phyloP scores from a whole-genome alignment of 176 grass and related monocot species.

The Triticum timopheevii region DNA sequence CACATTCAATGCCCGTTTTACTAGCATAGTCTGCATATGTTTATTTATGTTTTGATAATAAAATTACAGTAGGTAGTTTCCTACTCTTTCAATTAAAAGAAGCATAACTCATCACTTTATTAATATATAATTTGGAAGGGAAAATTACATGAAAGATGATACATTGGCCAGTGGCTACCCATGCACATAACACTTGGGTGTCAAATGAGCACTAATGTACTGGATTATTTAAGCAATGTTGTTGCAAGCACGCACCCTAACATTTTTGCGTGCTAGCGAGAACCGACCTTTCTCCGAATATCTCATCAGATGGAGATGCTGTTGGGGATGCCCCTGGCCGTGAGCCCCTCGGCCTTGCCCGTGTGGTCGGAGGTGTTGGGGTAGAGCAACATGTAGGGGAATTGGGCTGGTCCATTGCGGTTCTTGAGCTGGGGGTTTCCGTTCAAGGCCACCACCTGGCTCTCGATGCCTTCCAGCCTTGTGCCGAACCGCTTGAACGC shows the following conservation, averaged over 20 bases:
- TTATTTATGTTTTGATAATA: too few relatives aligned
- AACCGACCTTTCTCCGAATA: not conserved
- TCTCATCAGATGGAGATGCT: slow-evolving; percentile 46
- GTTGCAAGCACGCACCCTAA: not conserved
- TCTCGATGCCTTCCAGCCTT: slow-evolving; percentile 24
- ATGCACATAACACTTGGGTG: not conserved
- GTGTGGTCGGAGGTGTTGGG: slow-evolving; percentile 45
- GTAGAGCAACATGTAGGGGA: slow-evolving; percentile 46
- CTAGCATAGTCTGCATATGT: too few relatives aligned
- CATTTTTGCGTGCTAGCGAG: too few relatives aligned
- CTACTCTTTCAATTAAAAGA: too few relatives aligned
- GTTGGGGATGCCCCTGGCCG: slow-evolving; percentile 45
- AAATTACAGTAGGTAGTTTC: too few relatives aligned
- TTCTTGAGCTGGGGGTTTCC: slow-evolving; percentile 26
- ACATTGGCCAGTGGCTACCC: not conserved
- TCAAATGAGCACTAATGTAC: not conserved
- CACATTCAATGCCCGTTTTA: too few relatives aligned
- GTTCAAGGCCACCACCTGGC: slow-evolving; percentile 26
- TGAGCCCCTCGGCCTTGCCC: slow-evolving; percentile 19
- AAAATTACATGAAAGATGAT: not conserved
- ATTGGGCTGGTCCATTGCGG: slow-evolving; percentile 26
- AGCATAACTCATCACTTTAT: not conserved
- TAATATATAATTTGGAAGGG: not conserved
- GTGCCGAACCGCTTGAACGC: slow-evolving; percentile 24
- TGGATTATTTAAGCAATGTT: not conserved